Conservation (phyloP, 208 protist genomes). For the Leishmania tarentolae region DNA sequence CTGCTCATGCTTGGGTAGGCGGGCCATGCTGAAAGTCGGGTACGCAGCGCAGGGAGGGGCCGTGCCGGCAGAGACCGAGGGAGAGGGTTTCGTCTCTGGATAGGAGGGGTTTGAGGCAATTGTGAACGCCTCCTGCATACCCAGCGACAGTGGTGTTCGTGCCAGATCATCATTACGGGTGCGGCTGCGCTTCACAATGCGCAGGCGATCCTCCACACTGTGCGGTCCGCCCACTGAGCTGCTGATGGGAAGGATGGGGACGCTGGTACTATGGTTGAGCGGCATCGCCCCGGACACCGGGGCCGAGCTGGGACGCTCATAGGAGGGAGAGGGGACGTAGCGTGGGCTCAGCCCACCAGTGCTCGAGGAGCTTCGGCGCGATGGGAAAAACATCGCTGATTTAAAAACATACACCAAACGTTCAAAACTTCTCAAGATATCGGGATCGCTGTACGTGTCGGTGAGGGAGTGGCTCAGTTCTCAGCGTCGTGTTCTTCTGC, state of each 20-base stretch:
- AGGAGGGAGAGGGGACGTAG: constrained; percentile 7
- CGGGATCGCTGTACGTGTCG: background rate
- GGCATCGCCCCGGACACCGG: constrained; percentile 25
- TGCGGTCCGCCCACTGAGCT: constrained; percentile 5
- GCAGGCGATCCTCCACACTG: constrained; percentile 76
- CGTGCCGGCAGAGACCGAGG: constrained; percentile 11
- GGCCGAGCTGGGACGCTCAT: constrained; percentile 42
- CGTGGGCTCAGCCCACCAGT: constrained; percentile 17
- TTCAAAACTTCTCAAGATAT: background rate
- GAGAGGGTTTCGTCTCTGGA: background rate
- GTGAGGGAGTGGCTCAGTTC: background rate
- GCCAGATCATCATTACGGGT: constrained; percentile 10
- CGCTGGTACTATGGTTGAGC: constrained; percentile 16
- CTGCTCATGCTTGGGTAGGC: constrained; percentile 74
- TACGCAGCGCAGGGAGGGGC: constrained; percentile 63
- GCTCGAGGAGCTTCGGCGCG: constrained; percentile 11
- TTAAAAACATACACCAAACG: background rate
- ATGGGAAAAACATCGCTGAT: constrained; percentile 44
- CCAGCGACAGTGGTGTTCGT: constrained; percentile 5
- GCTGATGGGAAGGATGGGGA: background rate
- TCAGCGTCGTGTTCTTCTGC: background rate
- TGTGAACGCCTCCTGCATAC: background rate
- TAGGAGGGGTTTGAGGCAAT: background rate
- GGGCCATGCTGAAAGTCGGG: constrained; percentile 56
- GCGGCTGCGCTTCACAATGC: constrained; percentile 76